These are phyloP conservation scores for Penicillium rolfsii DNA, from an alignment of 2,329 filamentous ascomycete species.

Conservation along the genomic window DNA sequence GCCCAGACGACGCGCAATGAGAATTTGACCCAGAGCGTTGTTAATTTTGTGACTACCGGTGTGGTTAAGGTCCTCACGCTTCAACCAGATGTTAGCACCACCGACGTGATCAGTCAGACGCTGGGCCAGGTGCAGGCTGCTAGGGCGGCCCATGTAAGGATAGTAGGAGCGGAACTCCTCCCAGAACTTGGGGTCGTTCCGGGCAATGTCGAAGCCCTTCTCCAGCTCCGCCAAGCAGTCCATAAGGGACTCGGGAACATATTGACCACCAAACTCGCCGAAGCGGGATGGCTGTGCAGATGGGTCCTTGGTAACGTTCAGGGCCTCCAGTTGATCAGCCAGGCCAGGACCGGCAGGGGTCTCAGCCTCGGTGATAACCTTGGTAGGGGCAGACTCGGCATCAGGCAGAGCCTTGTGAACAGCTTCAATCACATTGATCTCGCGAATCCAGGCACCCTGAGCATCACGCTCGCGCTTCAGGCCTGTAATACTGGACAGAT, in stretches of 20 bases:
- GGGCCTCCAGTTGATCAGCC: slow-evolving; percentile 79
- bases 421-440: slow-evolving; percentile 72
- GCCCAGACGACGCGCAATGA: slow-evolving; percentile 81
- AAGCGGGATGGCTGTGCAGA: slow-evolving; percentile 79
- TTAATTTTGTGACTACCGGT: slow-evolving; percentile 99
- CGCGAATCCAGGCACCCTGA: slow-evolving; percentile 58
- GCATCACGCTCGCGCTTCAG: slow-evolving; percentile 54
- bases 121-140: slow-evolving; percentile 85
- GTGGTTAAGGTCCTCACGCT: slow-evolving; percentile 96
- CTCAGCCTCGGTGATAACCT: slow-evolving; percentile 64
- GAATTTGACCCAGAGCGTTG: slow-evolving; percentile 91
- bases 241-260: slow-evolving; percentile 97
- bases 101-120: slow-evolving; percentile 85
- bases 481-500: slow-evolving; percentile 74
- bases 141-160: slow-evolving; percentile 94
- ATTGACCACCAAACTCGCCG: slow-evolving; percentile 95
- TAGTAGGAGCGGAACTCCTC: slow-evolving; percentile 96
- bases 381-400: slow-evolving; percentile 55
- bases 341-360: slow-evolving; percentile 65
- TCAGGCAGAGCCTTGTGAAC: slow-evolving; percentile 64
- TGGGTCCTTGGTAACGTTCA: slow-evolving; percentile 66
- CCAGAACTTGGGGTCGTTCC: slow-evolving; percentile 91
- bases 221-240: slow-evolving; percentile 92
- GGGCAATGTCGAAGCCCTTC: slow-evolving; percentile 83
- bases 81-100: slow-evolving; percentile 95